Conservation (phyloP, 768 basidiomycete genomes). For the Boletus tylopilopsis region DNA sequence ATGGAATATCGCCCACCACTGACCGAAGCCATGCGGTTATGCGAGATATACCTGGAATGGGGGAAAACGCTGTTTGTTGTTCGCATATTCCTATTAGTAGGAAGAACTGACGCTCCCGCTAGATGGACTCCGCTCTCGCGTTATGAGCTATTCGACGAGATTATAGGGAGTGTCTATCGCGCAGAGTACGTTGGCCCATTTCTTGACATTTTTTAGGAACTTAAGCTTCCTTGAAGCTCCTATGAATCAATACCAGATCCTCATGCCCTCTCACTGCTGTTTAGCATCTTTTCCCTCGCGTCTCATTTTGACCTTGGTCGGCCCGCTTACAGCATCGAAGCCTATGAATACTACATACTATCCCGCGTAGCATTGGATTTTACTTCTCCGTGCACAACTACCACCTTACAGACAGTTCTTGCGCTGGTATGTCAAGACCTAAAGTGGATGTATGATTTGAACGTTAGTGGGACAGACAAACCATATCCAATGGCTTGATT, state of each 20-base stretch:
- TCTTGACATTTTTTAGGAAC: not conserved
- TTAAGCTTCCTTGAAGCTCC: constrained; percentile 29
- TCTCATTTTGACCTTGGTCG: constrained; percentile 53
- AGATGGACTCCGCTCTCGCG: constrained; percentile 56
- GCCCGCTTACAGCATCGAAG: constrained; percentile 47
- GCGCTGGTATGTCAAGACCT: constrained; percentile 43
- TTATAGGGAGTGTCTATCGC: constrained; percentile 52
- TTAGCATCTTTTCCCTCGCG: constrained; percentile 63
- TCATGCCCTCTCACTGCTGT: constrained; percentile 61
- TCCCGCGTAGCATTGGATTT: constrained; percentile 51
- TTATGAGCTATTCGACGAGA: constrained; percentile 53
- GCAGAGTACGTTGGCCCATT: constrained; percentile 37
- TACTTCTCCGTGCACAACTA: constrained; percentile 41
- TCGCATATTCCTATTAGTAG: not conserved
- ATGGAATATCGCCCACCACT: constrained; percentile 50
- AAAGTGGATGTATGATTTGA: constrained; percentile 2
- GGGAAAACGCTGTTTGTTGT: constrained; percentile 52
- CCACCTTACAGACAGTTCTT: constrained; percentile 55
- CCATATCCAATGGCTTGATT: constrained; percentile 47
- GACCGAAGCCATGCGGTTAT: constrained; percentile 56
- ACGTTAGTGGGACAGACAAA: constrained; percentile 32
- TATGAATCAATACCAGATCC: constrained; percentile 37
- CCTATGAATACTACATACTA: constrained; percentile 61
- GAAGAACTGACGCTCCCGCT: not conserved
- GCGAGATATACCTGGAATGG: constrained; percentile 62